phyloP scores from a whole-genome alignment of 257 asterid species.

The Verbena officinalis region DNA sequence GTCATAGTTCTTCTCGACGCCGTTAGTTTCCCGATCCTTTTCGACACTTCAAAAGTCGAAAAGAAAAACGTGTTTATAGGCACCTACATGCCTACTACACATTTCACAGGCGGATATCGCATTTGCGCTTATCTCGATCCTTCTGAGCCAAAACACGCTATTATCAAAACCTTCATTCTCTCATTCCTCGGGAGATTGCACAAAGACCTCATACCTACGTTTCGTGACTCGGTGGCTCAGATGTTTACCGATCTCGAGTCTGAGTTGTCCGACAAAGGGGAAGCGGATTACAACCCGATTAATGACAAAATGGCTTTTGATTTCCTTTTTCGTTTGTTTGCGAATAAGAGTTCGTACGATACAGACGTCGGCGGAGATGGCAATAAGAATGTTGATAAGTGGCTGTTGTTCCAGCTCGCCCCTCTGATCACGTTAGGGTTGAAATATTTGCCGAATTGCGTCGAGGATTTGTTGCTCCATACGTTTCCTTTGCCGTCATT shows the following conservation, averaged over 20 bases:
- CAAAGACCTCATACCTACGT: constrained; percentile 31
- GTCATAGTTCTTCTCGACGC: constrained; percentile 35
- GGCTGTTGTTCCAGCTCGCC: constrained; percentile 37
- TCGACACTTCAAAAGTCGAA: constrained; percentile 34
- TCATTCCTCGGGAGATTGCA: not conserved
- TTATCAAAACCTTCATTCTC: constrained; percentile 21
- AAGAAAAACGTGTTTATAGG: constrained; percentile 31
- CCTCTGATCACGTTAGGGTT: constrained; percentile 34
- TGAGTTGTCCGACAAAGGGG: constrained; percentile 23
- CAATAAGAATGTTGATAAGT: constrained; percentile 19
- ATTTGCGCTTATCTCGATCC: constrained; percentile 41
- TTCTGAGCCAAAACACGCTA: constrained; percentile 38
- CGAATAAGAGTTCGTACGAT: constrained; percentile 23
- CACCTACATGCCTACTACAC: constrained; percentile 34
- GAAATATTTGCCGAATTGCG: constrained; percentile 29
- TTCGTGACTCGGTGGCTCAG: constrained; percentile 15
- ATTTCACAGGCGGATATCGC: constrained; percentile 42
- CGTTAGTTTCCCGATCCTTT: constrained; percentile 36
- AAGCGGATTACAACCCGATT: constrained; percentile 23
- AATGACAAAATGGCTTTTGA: constrained; percentile 38
- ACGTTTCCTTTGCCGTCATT: constrained; percentile 31
- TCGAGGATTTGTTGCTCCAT: constrained; percentile 38
- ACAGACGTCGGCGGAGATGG: constrained; percentile 22
- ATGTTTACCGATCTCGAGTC: constrained; percentile 28
- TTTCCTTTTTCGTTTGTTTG: constrained; percentile 31